Conservation (phyloP, 2,329 filamentous ascomycete species). For the Trichophyton simii region DNA sequence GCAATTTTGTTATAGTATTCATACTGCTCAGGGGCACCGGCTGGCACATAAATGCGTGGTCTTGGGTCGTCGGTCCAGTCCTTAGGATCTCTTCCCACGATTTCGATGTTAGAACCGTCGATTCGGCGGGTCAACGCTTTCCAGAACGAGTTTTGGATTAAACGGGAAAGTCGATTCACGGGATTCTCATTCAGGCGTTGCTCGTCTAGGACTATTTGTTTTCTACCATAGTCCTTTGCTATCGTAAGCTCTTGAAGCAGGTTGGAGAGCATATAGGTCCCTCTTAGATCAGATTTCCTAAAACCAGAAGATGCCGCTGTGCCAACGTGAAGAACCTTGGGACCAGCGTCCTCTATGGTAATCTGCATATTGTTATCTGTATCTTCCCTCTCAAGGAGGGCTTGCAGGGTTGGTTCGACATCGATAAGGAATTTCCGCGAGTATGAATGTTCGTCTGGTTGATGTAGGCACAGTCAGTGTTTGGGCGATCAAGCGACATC, state of each 20-base stretch:
- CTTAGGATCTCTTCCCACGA: slow-evolving; percentile 81
- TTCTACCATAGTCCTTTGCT: slow-evolving; percentile 79
- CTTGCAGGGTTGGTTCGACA: slow-evolving; percentile 70
- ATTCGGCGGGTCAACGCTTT: slow-evolving; percentile 78
- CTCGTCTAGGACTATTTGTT: slow-evolving; percentile 83
- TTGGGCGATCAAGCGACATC: background rate
- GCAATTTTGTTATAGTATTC: slow-evolving; percentile 81
- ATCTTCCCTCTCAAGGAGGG: slow-evolving; percentile 72
- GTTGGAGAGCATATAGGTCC: slow-evolving; percentile 96
- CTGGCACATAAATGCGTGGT: slow-evolving; percentile 82
- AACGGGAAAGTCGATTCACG: slow-evolving; percentile 69
- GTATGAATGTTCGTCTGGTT: slow-evolving; percentile 57
- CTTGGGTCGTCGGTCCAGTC: slow-evolving; percentile 86
- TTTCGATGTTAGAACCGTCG: slow-evolving; percentile 65
- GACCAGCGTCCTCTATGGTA: slow-evolving; percentile 88
- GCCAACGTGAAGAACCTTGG: slow-evolving; percentile 76
- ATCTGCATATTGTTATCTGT: slow-evolving; percentile 93
- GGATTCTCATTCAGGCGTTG: slow-evolving; percentile 89
- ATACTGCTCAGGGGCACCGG: slow-evolving; percentile 71
- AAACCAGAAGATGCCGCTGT: slow-evolving; percentile 76
- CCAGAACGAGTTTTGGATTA: slow-evolving; percentile 90
- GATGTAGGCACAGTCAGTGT: background rate
- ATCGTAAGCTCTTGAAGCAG: slow-evolving; percentile 87
- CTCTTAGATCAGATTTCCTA: slow-evolving; percentile 80
- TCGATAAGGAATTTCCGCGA: slow-evolving; percentile 75